Conservation (phyloP, 176 grass and related monocot genomes). For the Otatea glauca region DNA sequence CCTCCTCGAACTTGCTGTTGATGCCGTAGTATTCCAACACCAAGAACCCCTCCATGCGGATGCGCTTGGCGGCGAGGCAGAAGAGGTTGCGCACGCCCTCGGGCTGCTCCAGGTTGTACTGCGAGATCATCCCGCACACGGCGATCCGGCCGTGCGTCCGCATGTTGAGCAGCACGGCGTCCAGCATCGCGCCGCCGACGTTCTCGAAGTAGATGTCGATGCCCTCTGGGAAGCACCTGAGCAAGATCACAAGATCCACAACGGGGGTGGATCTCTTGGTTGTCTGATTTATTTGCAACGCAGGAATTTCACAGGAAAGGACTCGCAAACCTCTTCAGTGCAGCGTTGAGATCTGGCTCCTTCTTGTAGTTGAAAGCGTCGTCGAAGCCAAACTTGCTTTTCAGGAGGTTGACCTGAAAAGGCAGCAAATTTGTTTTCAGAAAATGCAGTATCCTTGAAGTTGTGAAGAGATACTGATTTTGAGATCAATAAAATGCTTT, state of each 20-base stretch:
- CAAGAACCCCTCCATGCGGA: conserved; percentile 58
- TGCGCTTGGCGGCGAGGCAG: conserved; percentile 13
- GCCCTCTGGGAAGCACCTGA: conserved; percentile 53
- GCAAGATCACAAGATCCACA: background rate
- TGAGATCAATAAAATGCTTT: no score
- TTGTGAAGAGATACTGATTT: no score
- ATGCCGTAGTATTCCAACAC: conserved; percentile 39
- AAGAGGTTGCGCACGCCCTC: conserved; percentile 46
- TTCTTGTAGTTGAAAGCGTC: conserved; percentile 82
- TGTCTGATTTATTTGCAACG: background rate
- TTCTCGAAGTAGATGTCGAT: conserved; percentile 85
- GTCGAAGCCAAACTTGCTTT: conserved; percentile 60
- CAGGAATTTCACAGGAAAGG: background rate
- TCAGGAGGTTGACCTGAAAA: conserved; percentile 49
- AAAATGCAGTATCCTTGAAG: background rate
- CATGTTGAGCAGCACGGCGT: conserved; percentile 64
- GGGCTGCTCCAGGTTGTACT: conserved; percentile 49
- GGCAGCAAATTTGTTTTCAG: background rate
- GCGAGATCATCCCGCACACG: conserved; percentile 68
- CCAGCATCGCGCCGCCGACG: conserved; percentile 61
- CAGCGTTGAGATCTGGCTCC: conserved; percentile 39
- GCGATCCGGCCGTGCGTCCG: no score
- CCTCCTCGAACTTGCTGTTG: conserved; percentile 51
- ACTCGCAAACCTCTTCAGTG: conserved; percentile 48
- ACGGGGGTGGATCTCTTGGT: background rate